Evolutionary conservation across 2,329 filamentous ascomycete species (phyloP).

Genomic region (Trichophyton equinum): DNA sequence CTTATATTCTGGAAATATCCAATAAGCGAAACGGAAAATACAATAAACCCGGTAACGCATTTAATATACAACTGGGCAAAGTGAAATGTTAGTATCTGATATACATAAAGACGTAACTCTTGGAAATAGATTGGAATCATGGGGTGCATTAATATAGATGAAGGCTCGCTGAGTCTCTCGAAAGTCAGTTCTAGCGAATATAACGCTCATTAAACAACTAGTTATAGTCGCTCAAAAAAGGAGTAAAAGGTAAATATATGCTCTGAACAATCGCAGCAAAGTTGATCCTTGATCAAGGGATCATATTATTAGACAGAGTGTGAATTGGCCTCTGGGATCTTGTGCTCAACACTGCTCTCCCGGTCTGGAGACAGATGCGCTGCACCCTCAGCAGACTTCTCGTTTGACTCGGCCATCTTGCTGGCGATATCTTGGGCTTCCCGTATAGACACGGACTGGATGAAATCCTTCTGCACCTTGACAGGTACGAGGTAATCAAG

Average conservation of each 20-base stretch:
- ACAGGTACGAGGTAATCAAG: neutral
- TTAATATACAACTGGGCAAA: too few relatives aligned
- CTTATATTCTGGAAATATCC: too few relatives aligned
- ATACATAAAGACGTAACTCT: neutral
- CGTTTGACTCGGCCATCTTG: neutral
- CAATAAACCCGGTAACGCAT: too few relatives aligned
- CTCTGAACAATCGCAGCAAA: neutral
- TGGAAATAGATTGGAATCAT: neutral
- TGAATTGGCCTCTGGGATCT: neutral
- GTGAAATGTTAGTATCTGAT: too few relatives aligned
- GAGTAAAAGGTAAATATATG: neutral
- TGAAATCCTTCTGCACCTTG: neutral
- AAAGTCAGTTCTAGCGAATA: neutral
- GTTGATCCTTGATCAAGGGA: neutral
- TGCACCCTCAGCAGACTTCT: neutral
- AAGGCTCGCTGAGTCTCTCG: neutral
- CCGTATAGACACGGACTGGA: neutral
- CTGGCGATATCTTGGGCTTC: neutral
- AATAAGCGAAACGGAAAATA: too few relatives aligned
- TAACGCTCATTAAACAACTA: neutral
- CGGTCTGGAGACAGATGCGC: neutral
- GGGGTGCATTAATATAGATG: neutral
- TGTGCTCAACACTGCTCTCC: neutral
- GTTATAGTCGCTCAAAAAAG: neutral
- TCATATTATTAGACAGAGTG: neutral